Conservation (phyloP, 805 yeast genomes). For the Metschnikowia picachoensis region DNA sequence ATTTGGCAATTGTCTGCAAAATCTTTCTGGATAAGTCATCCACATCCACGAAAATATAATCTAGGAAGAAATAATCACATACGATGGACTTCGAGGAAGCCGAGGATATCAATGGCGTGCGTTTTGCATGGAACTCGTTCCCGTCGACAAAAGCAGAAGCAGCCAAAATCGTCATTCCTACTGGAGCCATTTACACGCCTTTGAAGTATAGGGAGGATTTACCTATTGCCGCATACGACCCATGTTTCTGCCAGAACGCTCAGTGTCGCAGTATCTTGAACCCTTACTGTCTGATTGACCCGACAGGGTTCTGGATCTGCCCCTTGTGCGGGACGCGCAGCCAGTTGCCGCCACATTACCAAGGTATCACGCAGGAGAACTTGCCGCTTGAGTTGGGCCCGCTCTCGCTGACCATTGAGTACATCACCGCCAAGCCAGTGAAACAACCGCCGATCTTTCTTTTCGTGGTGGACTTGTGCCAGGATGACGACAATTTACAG, state of each 20-base stretch:
- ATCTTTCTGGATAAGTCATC: no score
- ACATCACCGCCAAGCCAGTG: slow-evolving; percentile 75
- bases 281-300: slow-evolving; percentile 80
- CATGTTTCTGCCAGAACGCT: slow-evolving; percentile 68
- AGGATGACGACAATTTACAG: slow-evolving; percentile 81
- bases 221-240: slow-evolving; percentile 80
- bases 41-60: no score
- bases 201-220: slow-evolving; percentile 72
- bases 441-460: slow-evolving; percentile 82
- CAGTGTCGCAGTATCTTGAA: slow-evolving; percentile 83
- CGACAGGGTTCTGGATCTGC: slow-evolving; percentile 81
- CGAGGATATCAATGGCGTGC: slow-evolving; percentile 44
- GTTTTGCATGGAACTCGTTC: slow-evolving; percentile 59
- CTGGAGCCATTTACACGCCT: slow-evolving; percentile 95
- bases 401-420: slow-evolving; percentile 75
- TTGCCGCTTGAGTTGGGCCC: slow-evolving; percentile 78
- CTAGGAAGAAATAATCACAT: no score
- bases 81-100: slow-evolving; percentile 40
- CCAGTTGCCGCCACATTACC: slow-evolving; percentile 78
- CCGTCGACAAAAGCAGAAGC: slow-evolving; percentile 90
- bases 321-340: slow-evolving; percentile 77
- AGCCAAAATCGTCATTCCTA: slow-evolving; percentile 86
- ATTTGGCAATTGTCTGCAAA: no score
- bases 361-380: slow-evolving; percentile 67
- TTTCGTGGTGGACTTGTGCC: slow-evolving; percentile 84